phyloP scores from a whole-genome alignment of 345 rosid species.

The Eucalyptus globulus region DNA sequence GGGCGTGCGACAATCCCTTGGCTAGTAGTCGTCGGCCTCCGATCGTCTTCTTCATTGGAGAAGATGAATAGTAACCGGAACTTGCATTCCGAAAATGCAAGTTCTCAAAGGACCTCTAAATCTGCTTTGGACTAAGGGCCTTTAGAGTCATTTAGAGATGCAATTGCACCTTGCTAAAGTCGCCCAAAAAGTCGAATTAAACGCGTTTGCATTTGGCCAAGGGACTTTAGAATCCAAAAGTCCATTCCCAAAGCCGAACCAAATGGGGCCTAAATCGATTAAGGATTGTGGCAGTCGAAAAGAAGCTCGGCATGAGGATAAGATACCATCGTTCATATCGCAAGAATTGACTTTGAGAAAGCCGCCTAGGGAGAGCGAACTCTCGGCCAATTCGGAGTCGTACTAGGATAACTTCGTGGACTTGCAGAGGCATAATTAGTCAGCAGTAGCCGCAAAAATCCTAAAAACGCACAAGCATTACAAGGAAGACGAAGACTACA shows the following conservation, averaged over 20 bases:
- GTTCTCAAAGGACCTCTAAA: rapidly evolving
- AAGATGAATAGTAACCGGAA: rapidly evolving
- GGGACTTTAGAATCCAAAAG: too few relatives aligned
- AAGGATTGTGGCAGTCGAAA: not conserved
- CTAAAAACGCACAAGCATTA: not conserved
- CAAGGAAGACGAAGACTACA: not conserved
- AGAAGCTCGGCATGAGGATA: not conserved
- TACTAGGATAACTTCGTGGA: not conserved
- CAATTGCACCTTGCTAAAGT: too few relatives aligned
- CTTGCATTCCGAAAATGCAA: too few relatives aligned
- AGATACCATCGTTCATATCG: rapidly evolving
- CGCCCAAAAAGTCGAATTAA: rapidly evolving
- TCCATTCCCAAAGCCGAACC: rapidly evolving
- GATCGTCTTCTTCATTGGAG: rapidly evolving
- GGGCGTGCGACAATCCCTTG: rapidly evolving
- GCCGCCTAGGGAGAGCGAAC: not conserved
- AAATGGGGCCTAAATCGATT: not conserved
- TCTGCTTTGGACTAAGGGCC: rapidly evolving
- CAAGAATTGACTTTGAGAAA: not conserved
- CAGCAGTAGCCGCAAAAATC: not conserved
- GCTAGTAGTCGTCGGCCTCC: rapidly evolving
- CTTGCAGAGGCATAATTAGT: not conserved
- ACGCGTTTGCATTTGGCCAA: too few relatives aligned
- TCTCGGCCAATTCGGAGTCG: not conserved
- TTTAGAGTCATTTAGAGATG: rapidly evolving